Evolutionary conservation across 129 eudicot species (phyloP).

Genomic region (Helichrysum umbraculigerum): DNA sequence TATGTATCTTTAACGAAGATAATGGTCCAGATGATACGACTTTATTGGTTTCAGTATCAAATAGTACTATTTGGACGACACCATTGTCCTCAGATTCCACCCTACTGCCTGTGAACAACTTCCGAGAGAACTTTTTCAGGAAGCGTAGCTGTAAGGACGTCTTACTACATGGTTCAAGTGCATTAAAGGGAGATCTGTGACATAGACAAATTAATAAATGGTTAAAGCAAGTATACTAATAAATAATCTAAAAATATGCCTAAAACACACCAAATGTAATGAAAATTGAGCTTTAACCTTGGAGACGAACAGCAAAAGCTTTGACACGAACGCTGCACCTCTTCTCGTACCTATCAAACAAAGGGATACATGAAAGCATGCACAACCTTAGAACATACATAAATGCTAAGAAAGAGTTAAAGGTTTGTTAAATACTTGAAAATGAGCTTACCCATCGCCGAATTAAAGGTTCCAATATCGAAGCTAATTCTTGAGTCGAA

Average conservation of each 20-base stretch:
- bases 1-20: slow-evolving; percentile 53
- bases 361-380: slow-evolving; percentile 1
- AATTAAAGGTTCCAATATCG: slow-evolving; percentile 59
- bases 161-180: slow-evolving; percentile 42
- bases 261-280: not conserved
- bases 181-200: slow-evolving; percentile 43
- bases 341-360: slow-evolving; percentile 67
- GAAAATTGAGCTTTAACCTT: slow-evolving; percentile 44
- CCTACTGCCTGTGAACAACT: slow-evolving; percentile 56
- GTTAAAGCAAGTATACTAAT: not conserved
- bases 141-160: slow-evolving; percentile 59
- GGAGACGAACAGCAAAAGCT: slow-evolving; percentile 37
- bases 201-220: not conserved
- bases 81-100: slow-evolving; percentile 43
- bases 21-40: slow-evolving; percentile 52
- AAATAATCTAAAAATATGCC: not conserved
- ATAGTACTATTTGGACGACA: slow-evolving; percentile 48
- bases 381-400: not conserved
- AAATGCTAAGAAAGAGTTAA: not conserved
- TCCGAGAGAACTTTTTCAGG: slow-evolving; percentile 47
- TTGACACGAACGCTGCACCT: slow-evolving; percentile 49
- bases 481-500: slow-evolving; percentile 46
- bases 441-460: slow-evolving; percentile 53
- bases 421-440: too few relatives aligned
- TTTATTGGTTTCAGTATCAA: slow-evolving; percentile 46